These are phyloP conservation scores for Cydonia oblonga DNA, from an alignment of 331 rosid species.

Conservation along the genomic window DNA sequence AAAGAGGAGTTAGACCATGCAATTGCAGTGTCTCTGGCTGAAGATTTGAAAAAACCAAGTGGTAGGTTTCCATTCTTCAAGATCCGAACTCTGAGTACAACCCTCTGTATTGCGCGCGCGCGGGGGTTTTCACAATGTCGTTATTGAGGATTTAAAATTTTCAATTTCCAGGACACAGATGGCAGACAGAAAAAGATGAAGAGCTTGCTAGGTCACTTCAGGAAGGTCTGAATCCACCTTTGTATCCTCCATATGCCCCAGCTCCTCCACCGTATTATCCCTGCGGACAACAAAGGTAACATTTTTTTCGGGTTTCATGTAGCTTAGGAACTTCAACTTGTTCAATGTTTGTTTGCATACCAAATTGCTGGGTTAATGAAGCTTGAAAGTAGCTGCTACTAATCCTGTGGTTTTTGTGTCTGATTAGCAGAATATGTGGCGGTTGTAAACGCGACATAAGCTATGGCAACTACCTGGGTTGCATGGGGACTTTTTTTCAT, in stretches of 20 bases:
- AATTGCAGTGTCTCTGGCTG: constrained; percentile 53
- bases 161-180: constrained; percentile 33
- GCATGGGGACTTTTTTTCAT: constrained; percentile 71
- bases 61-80: constrained; percentile 24
- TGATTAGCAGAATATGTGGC: constrained; percentile 44
- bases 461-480: constrained; percentile 62
- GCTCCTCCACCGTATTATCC: constrained; percentile 33
- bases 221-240: constrained; percentile 32
- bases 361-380: background rate
- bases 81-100: background rate
- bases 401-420: background rate
- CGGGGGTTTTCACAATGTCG: background rate
- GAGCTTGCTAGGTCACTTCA: constrained; percentile 38
- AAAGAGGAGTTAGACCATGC: constrained; percentile 68
- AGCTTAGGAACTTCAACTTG: constrained; percentile 3
- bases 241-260: constrained; percentile 40
- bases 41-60: constrained; percentile 53
- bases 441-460: constrained; percentile 65
- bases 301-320: background rate
- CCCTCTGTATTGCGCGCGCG: too few species aligned
- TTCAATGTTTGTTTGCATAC: background rate
- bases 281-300: constrained; percentile 36
- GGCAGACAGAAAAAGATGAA: constrained; percentile 38
- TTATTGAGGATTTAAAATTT: background rate
- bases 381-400: background rate